A percentile compares a stretch with the other conserved stretches of the same genome.
phyloP scores from a whole-genome alignment of 2,329 filamentous ascomycete species.

The Curvularia sp. region DNA sequence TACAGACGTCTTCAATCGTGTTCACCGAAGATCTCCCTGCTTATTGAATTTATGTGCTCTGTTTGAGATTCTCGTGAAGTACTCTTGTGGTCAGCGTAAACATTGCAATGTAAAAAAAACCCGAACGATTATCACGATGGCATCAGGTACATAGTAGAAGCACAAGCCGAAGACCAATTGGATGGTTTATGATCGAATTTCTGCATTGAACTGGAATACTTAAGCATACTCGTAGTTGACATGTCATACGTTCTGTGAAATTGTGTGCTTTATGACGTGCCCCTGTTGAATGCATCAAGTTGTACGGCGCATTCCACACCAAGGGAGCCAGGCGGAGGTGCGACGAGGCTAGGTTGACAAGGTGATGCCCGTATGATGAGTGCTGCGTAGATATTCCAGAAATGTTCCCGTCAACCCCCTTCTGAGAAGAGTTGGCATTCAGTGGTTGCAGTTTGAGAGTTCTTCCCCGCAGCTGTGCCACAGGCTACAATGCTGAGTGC shows the following conservation, averaged over 20 bases:
- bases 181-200: background rate
- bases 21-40: background rate
- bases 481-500: background rate
- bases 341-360: background rate
- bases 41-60: background rate
- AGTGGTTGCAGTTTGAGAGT: background rate
- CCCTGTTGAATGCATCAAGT: background rate
- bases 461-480: background rate
- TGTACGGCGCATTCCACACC: background rate
- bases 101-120: background rate
- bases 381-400: background rate
- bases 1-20: background rate
- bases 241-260: background rate
- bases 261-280: background rate
- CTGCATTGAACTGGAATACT: background rate
- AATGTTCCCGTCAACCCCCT: background rate
- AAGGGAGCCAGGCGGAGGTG: background rate
- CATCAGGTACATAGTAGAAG: background rate
- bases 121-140: background rate
- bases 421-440: background rate
- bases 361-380: background rate
- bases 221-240: background rate
- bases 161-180: background rate
- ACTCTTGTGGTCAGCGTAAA: background rate
- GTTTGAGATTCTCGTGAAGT: background rate